Base-by-base conservation (phyloP, 192 early-diverging fungal species). In the Pilobolus umbonatus region DNA sequence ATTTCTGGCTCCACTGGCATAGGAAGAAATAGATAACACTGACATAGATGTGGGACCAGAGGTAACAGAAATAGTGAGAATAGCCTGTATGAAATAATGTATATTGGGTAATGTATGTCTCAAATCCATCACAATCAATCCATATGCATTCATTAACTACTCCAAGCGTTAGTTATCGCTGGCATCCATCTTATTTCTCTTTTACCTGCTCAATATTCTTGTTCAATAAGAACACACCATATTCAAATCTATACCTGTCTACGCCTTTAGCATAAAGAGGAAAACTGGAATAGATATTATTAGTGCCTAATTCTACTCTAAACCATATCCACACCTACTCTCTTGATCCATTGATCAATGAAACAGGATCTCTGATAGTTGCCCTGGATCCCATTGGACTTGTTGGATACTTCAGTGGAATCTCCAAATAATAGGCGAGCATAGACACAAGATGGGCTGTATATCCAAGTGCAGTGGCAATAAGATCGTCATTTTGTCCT, bases 151-250 rank as follows among this genome's bases (percentile, higher is more conserved):
- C 79, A 91, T 80, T 25, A 88, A 40, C 84, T 90, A 69, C 15
- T 34, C 44, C 11, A 42, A 46, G 5, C 26, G 15, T 14, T 5
- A 44, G n/a, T 52, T 19, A 17, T 21, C 29, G 34, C 22, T 14
- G 4, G 8, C 10, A 30, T 28, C 6, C 1, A 22, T 28, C 31
- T 24, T 25, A 21, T 24, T 21, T 5, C 4, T 24, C 24, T 21
- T 43, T 35, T 62, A 90, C 84, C 75, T 92, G 90, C 62, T 93
- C 91, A 68, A 93, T 82, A 50, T 93, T 76, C 71, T 93, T 93
- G 62, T 91, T 93, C 50, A 93, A 38, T 30, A 93, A 60, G 70
- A 90, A 93, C 4, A 93, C 91, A 7, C 78, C 89, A 70, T 89
- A 93, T 24, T 90, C 89, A 67, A 90, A 91, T 12, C 86, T 74